These are phyloP conservation scores for Ustulina deusta DNA, from an alignment of 2,329 filamentous ascomycete genomes.

Conservation along the genomic window DNA sequence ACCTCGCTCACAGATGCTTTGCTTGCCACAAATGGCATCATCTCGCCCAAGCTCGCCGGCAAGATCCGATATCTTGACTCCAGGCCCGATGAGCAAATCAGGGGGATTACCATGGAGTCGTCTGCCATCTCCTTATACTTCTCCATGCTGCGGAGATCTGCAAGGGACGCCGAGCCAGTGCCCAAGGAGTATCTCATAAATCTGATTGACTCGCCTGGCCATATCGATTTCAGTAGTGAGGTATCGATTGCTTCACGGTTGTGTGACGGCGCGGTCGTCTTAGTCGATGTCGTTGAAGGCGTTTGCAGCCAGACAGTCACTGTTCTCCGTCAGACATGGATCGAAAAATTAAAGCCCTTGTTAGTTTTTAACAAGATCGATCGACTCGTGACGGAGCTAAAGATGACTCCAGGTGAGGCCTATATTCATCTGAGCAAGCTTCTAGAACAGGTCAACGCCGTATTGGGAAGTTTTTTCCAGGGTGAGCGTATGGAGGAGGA, in stretches of 20 bases:
- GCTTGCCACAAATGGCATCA: constrained; percentile 98
- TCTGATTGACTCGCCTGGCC: constrained; percentile 95
- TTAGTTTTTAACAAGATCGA: constrained; percentile 99
- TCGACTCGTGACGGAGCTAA: constrained; percentile 89
- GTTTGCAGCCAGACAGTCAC: constrained; percentile 99
- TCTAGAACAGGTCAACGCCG: constrained; percentile 95
- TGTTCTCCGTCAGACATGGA: constrained; percentile 93
- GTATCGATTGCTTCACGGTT: constrained; percentile 95
- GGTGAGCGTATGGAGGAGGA: constrained; percentile 99
- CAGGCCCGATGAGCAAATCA: constrained; percentile 91
- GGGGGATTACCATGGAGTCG: constrained; percentile 99
- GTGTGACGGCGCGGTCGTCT: constrained; percentile 92
- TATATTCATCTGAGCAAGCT: constrained; percentile 90
- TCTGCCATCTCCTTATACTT: constrained; percentile 98
- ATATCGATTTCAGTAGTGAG: constrained; percentile 98
- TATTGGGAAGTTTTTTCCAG: constrained; percentile 97
- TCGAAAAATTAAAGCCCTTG: constrained; percentile 92
- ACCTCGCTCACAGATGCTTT: constrained; percentile 96
- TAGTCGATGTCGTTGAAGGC: constrained; percentile 96
- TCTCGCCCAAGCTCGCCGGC: constrained; percentile 95
- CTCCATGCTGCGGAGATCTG: constrained; percentile 82
- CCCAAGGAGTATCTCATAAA: constrained; percentile 95
- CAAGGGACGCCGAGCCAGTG: constrained; percentile 75
- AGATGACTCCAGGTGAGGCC: constrained; percentile 91
- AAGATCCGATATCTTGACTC: constrained; percentile 99